Evolutionary conservation across 495 filamentous ascomycete species (phyloP).

Genomic region (Penicillium canescens): DNA sequence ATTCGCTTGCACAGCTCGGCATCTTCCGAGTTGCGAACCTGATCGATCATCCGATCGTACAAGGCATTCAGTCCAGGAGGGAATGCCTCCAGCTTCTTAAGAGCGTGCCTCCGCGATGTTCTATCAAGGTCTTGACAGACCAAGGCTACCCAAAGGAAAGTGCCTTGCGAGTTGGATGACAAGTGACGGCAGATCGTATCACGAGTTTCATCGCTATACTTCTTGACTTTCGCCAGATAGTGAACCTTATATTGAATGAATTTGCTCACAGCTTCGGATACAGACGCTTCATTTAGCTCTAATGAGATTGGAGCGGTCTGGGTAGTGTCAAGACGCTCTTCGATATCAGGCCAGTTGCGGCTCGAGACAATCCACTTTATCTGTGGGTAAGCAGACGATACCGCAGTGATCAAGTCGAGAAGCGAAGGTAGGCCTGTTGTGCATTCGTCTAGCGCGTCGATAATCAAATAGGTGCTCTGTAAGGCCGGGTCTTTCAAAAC

Average conservation of each 20-base stretch:
- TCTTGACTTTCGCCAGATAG: conserved; percentile 11
- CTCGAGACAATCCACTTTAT: conserved; percentile 36
- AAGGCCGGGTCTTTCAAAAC: conserved; percentile 36
- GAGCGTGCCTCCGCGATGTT: background rate
- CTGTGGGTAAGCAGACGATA: background rate
- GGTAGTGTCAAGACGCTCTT: conserved; percentile 1
- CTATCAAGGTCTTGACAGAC: conserved; percentile 20
- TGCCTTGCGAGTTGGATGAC: conserved; percentile 21
- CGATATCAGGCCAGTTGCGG: conserved; percentile 24
- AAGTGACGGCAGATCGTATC: conserved; percentile 17
- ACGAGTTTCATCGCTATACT: conserved; percentile 4
- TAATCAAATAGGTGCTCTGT: conserved; percentile 32
- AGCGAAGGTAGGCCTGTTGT: conserved; percentile 22
- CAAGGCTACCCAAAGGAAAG: conserved; percentile 40
- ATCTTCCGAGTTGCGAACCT: conserved; percentile 4
- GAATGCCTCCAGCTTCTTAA: conserved; percentile 5
- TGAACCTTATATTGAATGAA: conserved; percentile 38
- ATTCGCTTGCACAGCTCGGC: conserved; percentile 8
- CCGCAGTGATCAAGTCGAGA: conserved; percentile 29
- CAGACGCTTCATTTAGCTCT: conserved; percentile 23
- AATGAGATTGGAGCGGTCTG: conserved; percentile 9
- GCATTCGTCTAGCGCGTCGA: conserved; percentile 55
- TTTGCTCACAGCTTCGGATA: conserved; percentile 19
- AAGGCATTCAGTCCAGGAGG: conserved; percentile 14
- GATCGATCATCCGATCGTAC: conserved; percentile 17